phyloP scores from a whole-genome alignment of 2,329 filamentous ascomycete species.

The Clathrospora elynae region DNA sequence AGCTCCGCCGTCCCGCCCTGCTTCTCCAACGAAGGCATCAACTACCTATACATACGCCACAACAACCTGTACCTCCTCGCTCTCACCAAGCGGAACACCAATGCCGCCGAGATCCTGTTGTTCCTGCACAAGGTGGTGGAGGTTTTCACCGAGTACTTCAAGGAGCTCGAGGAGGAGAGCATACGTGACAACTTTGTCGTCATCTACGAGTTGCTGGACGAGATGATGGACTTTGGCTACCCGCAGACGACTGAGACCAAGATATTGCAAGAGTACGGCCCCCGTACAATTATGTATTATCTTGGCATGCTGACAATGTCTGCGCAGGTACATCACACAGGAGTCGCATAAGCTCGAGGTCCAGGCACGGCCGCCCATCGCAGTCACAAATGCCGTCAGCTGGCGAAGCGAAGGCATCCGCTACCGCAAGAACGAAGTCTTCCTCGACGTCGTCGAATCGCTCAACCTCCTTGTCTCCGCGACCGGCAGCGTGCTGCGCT shows the following conservation, averaged over 20 bases:
- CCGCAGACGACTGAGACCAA: constrained; percentile 98
- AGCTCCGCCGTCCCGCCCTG: constrained; percentile 96
- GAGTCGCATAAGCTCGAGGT: constrained; percentile 98
- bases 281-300: not conserved
- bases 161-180: constrained; percentile 96
- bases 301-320: constrained; percentile 3
- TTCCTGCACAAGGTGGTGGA: constrained; percentile 98
- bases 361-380: constrained; percentile 93
- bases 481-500: constrained; percentile 92
- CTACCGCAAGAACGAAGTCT: constrained; percentile 99
- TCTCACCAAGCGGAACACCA: constrained; percentile 97
- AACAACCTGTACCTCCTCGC: constrained; percentile 99
- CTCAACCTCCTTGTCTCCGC: constrained; percentile 93
- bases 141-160: constrained; percentile 99
- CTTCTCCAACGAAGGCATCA: constrained; percentile 98
- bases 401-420: constrained; percentile 98
- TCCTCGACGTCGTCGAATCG: constrained; percentile 95
- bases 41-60: constrained; percentile 99
- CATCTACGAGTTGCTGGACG: constrained; percentile 97
- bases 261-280: constrained; percentile 82
- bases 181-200: constrained; percentile 99
- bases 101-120: constrained; percentile 96
- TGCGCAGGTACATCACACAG: constrained; percentile 83
- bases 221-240: constrained; percentile 99
- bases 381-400: constrained; percentile 96